These are phyloP conservation scores for Globisporangium sylvaticum DNA, from an alignment of 352 stramenopile genomes.

Conservation along the genomic window DNA sequence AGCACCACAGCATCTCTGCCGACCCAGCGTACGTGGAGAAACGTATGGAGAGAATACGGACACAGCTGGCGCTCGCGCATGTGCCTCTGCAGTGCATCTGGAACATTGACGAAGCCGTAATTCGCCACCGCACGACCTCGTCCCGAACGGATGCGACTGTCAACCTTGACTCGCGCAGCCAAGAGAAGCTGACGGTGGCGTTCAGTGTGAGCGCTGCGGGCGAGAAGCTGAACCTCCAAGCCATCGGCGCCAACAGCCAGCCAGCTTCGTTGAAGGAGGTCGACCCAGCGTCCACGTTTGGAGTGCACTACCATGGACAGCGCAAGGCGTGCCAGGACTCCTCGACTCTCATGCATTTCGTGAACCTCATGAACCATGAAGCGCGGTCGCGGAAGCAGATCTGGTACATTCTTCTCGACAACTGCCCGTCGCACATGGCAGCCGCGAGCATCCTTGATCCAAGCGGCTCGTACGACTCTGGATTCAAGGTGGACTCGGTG, in stretches of 20 bases:
- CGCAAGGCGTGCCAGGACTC: constrained; percentile 51
- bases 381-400: constrained; percentile 51
- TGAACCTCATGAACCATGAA: constrained; percentile 59
- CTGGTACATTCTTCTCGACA: constrained; percentile 70
- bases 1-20: constrained; percentile 14
- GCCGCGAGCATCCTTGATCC: constrained; percentile 59
- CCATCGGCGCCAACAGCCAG: constrained; percentile 43
- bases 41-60: constrained; percentile 45
- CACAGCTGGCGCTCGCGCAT: constrained; percentile 38
- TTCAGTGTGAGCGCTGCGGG: constrained; percentile 57
- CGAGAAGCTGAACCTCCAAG: constrained; percentile 59
- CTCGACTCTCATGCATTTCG: constrained; percentile 41
- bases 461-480: constrained; percentile 46
- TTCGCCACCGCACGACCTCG: constrained; percentile 49
- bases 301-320: constrained; percentile 43
- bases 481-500: constrained; percentile 62
- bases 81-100: constrained; percentile 61
- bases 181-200: constrained; percentile 49
- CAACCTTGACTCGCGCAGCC: constrained; percentile 44
- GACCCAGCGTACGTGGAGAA: constrained; percentile 23
- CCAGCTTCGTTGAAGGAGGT: constrained; percentile 35
- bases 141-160: constrained; percentile 28
- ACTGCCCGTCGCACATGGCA: constrained; percentile 56
- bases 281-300: constrained; percentile 29
- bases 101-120: constrained; percentile 57